Conservation (phyloP, 129 eudicot species). For the Helianthus tuberosus region DNA sequence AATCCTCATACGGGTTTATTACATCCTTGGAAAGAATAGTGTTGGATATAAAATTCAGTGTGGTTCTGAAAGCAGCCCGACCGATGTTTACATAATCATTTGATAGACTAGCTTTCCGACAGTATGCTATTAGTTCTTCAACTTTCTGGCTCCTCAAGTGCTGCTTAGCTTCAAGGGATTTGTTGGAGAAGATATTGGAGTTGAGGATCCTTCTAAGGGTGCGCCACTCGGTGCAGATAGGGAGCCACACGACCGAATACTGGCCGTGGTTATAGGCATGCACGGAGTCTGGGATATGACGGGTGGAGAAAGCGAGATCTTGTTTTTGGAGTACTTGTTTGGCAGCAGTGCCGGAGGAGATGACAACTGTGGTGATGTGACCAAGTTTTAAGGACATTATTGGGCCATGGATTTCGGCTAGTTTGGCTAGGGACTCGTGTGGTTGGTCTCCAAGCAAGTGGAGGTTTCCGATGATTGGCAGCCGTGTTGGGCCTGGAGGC, state of each 20-base stretch:
- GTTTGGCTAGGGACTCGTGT: conserved; percentile 35
- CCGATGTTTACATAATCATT: conserved; percentile 47
- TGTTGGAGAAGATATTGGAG: conserved; percentile 19
- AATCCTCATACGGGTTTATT: conserved; percentile 32
- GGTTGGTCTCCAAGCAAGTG: conserved; percentile 46
- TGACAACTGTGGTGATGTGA: conserved; percentile 43
- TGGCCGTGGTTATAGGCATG: background rate
- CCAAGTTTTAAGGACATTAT: conserved; percentile 9
- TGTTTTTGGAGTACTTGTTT: conserved; percentile 28
- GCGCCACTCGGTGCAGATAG: conserved; percentile 21
- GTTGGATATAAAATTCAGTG: conserved; percentile 36
- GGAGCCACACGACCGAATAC: conserved; percentile 34
- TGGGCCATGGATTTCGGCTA: conserved; percentile 43
- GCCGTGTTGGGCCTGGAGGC: conserved; percentile 39
- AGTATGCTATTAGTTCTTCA: conserved; percentile 28
- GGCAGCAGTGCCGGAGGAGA: conserved; percentile 48
- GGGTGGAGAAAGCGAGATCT: too few relatives aligned
- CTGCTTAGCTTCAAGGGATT: conserved; percentile 21
- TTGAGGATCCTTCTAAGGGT: conserved; percentile 18
- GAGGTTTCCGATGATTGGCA: conserved; percentile 45
- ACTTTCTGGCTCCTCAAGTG: conserved; percentile 31
- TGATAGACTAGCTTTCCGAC: conserved; percentile 6
- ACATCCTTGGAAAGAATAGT: conserved; percentile 39
- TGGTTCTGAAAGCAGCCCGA: conserved; percentile 46
- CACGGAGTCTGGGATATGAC: too few relatives aligned